These are phyloP conservation scores for Suillus hirtellus DNA, from an alignment of 768 basidiomycete genomes.

Conservation along the genomic window DNA sequence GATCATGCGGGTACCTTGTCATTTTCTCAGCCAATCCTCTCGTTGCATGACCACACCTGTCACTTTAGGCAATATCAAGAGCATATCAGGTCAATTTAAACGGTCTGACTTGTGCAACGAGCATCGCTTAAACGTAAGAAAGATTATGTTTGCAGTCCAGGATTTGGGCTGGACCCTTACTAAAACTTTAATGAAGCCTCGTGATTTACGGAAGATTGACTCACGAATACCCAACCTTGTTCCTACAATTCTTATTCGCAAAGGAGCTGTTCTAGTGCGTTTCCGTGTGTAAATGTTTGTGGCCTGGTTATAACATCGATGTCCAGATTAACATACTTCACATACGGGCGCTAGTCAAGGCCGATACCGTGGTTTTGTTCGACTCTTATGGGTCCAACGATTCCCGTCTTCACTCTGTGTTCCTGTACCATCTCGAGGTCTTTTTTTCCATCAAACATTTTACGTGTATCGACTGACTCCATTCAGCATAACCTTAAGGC, in stretches of 20 bases:
- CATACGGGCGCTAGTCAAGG: slow-evolving; percentile 92
- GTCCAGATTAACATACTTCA: slow-evolving; percentile 88
- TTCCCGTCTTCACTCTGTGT: slow-evolving; percentile 82
- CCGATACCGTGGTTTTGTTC: slow-evolving; percentile 88
- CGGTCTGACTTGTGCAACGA: slow-evolving; percentile 86
- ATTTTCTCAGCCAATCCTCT: slow-evolving; percentile 14
- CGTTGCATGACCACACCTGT: slow-evolving; percentile 29
- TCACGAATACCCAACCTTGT: slow-evolving; percentile 92
- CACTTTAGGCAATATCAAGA: slow-evolving; percentile 74
- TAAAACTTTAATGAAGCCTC: slow-evolving; percentile 56
- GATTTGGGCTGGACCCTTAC: slow-evolving; percentile 19
- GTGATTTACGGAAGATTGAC: slow-evolving; percentile 97
- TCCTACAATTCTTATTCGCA: slow-evolving; percentile 88
- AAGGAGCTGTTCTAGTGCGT: slow-evolving; percentile 83
- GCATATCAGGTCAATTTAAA: slow-evolving; percentile 86
- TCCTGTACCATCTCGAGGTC: slow-evolving; percentile 86
- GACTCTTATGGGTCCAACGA: slow-evolving; percentile 89
- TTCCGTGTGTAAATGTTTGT: slow-evolving; percentile 1
- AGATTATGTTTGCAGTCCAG: slow-evolving; percentile 16
- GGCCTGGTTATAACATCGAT: slow-evolving; percentile 14
- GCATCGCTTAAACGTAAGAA: slow-evolving; percentile 81
- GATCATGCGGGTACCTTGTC: slow-evolving; percentile 70
- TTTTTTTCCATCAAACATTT: slow-evolving; percentile 15
- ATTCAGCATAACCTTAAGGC: slow-evolving; percentile 79
- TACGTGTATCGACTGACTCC: slow-evolving; percentile 15